phyloP scores from a whole-genome alignment of 139 green algal genomes.

The Chlamydomonas sp. region DNA sequence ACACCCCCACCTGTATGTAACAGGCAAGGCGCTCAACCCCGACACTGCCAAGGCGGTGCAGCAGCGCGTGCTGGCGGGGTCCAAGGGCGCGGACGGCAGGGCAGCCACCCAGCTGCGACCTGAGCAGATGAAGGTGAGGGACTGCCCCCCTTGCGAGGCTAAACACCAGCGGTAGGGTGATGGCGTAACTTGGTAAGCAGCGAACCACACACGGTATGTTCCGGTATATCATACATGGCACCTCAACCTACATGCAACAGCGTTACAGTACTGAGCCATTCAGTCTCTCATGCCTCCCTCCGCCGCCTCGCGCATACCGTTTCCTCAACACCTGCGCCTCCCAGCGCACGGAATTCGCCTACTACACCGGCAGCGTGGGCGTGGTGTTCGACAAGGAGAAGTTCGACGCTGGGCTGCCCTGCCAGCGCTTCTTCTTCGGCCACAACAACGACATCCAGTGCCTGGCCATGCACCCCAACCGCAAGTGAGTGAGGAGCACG shows the following conservation, averaged over 20 bases:
- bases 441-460: conserved; percentile 72
- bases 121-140: conserved; percentile 9
- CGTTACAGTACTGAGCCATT: not conserved
- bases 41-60: not conserved
- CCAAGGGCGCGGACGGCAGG: not conserved
- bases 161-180: too few relatives aligned
- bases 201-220: too few relatives aligned
- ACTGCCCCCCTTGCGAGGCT: too few relatives aligned
- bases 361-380: conserved; percentile 65
- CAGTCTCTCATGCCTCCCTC: not conserved
- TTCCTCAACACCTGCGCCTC: not conserved
- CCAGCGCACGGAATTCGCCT: conserved; percentile 61
- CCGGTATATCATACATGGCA: too few relatives aligned
- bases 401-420: conserved; percentile 40
- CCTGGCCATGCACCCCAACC: conserved; percentile 45
- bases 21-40: conserved; percentile 21
- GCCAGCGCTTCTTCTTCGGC: conserved; percentile 73
- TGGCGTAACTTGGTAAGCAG: too few relatives aligned
- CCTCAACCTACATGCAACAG: too few relatives aligned
- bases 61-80: not conserved
- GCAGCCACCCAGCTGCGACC: not conserved
- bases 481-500: conserved; percentile 10
- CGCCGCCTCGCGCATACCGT: not conserved
- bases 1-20: too few relatives aligned
- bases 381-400: conserved; percentile 69